Evolutionary conservation across 371 early-diverging fungal genomes (phyloP), one percentile per base, ranked within the genome.

Genomic region (Chytridiales sp.): DNA sequence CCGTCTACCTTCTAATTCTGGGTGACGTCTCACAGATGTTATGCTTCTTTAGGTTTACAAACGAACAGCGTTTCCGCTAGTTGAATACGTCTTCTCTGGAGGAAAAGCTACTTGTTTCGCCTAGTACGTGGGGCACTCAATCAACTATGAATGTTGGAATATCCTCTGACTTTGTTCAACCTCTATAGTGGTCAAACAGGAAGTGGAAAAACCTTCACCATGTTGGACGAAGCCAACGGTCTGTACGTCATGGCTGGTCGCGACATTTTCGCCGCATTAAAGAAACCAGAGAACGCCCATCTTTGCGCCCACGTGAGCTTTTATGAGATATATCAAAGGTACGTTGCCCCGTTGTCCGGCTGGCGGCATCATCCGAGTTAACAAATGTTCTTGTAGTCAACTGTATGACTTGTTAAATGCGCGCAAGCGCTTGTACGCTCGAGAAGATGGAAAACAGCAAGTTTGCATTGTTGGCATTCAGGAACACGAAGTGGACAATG

Each of bases 41-140:
- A 47, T 26, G 8, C 49, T 24, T 24, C 55, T 21, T 1, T 60
- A 79, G 73, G 89, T 99, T 4, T 99, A 98, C 74, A 73, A 82
- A 43, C 79, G 91, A 39, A 94, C 95, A 17, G 98, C 98, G 4
- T 79, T 75, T 46, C 95, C 94, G 2, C 74, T 99, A 31, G 98
- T 99, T 0, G 87, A 95, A 41, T 93, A 95, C 75, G 83, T 95
- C 4, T 93, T 98, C 61, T 68, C 76, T 22, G 98, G 98, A 1
- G 98, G 98, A 42, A 96, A 96, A 70, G 97, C 97, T 0, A 97
- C 99, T 6, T 94, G 98, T 69, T 97, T 99, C 82, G 99, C 98
- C 50, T 98, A 97, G 88, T 91, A 85, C 53, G 77, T 64, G 15
- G 22, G 9, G 6, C 44, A 4, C 6, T 8, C 42, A n/a, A 27